These are phyloP conservation scores for Trichoderma erinaceum DNA, from an alignment of 495 filamentous ascomycete genomes.

Conservation along the genomic window DNA sequence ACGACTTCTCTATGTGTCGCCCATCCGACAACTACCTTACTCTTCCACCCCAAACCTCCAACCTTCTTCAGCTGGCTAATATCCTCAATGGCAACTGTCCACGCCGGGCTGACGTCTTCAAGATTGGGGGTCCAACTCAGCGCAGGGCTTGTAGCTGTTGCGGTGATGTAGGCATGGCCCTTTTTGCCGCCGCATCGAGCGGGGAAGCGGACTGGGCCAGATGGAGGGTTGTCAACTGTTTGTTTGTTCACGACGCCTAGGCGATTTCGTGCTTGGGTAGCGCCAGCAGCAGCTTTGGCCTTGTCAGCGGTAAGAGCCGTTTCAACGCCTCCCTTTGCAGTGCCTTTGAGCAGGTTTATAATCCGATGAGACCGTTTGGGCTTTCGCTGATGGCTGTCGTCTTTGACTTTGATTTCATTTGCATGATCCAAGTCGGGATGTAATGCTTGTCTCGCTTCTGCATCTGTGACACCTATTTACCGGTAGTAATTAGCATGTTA, in stretches of 20 bases:
- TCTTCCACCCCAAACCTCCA: constrained; percentile 84
- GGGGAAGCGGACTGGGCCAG: constrained; percentile 72
- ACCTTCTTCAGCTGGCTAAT: constrained; percentile 68
- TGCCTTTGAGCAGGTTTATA: constrained; percentile 62
- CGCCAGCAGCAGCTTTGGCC: constrained; percentile 60
- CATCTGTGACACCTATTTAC: constrained; percentile 30
- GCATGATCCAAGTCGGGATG: constrained; percentile 31
- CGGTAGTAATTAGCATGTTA: constrained; percentile 16
- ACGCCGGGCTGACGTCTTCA: constrained; percentile 49
- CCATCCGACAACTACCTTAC: constrained; percentile 80
- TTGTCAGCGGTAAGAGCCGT: constrained; percentile 65
- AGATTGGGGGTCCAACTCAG: constrained; percentile 49
- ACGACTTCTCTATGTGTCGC: constrained; percentile 67
- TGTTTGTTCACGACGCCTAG: constrained; percentile 55
- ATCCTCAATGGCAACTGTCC: constrained; percentile 47
- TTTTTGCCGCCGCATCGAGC: constrained; percentile 63
- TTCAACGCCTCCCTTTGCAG: constrained; percentile 59
- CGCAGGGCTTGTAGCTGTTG: constrained; percentile 51
- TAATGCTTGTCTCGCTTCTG: constrained; percentile 41
- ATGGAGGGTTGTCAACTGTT: constrained; percentile 27
- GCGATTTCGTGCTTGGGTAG: constrained; percentile 59
- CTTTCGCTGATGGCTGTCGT: constrained; percentile 31
- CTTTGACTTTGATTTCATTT: constrained; percentile 31
- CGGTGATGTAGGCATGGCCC: constrained; percentile 65
- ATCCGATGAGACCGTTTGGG: constrained; percentile 41